Conservation (phyloP, 1,284 basidiomycete species). For the Dichomitus squalens region DNA sequence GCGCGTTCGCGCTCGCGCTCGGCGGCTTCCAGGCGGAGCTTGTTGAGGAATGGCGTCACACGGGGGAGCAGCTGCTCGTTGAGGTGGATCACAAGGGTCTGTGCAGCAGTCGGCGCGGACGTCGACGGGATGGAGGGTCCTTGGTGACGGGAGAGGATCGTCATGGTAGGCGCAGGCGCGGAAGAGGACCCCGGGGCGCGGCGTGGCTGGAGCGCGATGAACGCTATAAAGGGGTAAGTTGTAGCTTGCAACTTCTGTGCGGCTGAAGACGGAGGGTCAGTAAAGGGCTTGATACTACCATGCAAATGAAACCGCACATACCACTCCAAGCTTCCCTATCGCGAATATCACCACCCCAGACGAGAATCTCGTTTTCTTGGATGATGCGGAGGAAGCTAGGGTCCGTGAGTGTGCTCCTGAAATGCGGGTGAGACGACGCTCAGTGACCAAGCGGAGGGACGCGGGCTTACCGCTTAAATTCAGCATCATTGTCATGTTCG, state of each 20-base stretch:
- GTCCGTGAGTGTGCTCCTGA: slow-evolving; percentile 78
- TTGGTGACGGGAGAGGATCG: slow-evolving; percentile 82
- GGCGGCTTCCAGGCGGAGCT: slow-evolving; percentile 54
- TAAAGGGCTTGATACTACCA: background rate
- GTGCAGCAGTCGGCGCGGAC: slow-evolving; percentile 60
- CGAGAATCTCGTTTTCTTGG: slow-evolving; percentile 69
- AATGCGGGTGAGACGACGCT: background rate
- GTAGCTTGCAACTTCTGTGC: slow-evolving; percentile 86
- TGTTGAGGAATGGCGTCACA: slow-evolving; percentile 71
- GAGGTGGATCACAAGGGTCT: slow-evolving; percentile 66
- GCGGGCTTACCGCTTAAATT: slow-evolving; percentile 76
- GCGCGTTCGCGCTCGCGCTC: slow-evolving; percentile 62
- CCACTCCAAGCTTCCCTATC: slow-evolving; percentile 85
- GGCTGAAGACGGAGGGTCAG: slow-evolving; percentile 46
- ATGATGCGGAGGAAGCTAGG: slow-evolving; percentile 66
- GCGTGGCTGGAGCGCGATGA: slow-evolving; percentile 83
- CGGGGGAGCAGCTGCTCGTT: slow-evolving; percentile 77
- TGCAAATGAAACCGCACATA: slow-evolving; percentile 37
- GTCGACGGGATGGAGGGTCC: slow-evolving; percentile 56
- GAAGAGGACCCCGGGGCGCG: slow-evolving; percentile 46
- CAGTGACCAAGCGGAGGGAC: background rate
- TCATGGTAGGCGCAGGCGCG: slow-evolving; percentile 56
- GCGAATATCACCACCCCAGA: slow-evolving; percentile 87
- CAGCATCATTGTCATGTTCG: slow-evolving; percentile 87
- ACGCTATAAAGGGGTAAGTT: slow-evolving; percentile 91